A percentile compares a stretch with the other conserved stretches of the same genome.
phyloP scores from a whole-genome alignment of 1,284 basidiomycete genomes.

The Xerocomus minutiporus region DNA sequence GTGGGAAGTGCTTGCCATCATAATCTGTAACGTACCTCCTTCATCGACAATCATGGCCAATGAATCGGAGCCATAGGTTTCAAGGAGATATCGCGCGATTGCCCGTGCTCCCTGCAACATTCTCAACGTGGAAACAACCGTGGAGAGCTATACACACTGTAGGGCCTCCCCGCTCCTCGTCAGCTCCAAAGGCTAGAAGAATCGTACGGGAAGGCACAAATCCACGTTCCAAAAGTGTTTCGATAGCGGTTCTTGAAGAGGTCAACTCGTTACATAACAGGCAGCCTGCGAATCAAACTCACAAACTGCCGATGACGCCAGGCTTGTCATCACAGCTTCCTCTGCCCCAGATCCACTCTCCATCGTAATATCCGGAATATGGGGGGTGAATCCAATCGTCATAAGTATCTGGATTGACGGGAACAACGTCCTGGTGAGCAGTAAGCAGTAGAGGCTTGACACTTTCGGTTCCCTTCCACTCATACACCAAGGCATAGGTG shows the following conservation, averaged over 20 bases:
- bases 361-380: slow-evolving; percentile 47
- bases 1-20: background rate
- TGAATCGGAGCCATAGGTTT: slow-evolving; percentile 48
- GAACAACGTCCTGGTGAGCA: slow-evolving; percentile 62
- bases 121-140: slow-evolving; percentile 10
- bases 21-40: slow-evolving; percentile 31
- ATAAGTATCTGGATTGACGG: slow-evolving; percentile 50
- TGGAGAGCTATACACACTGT: slow-evolving; percentile 31
- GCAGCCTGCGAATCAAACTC: no score
- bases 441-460: slow-evolving; percentile 60
- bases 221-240: slow-evolving; percentile 48
- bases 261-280: background rate
- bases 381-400: slow-evolving; percentile 51
- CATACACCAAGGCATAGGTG: slow-evolving; percentile 58
- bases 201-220: slow-evolving; percentile 52
- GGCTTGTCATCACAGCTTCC: slow-evolving; percentile 53
- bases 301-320: no score
- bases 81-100: slow-evolving; percentile 43
- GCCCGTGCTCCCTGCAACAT: slow-evolving; percentile 43
- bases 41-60: slow-evolving; percentile 55
- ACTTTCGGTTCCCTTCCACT: slow-evolving; percentile 53
- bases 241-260: slow-evolving; percentile 44
- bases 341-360: slow-evolving; percentile 56
- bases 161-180: slow-evolving; percentile 60
- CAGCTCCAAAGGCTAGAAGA: slow-evolving; percentile 62